Evolutionary conservation across 768 basidiomycete species (phyloP).

Genomic region (Lactarius pseudohatsudake): DNA sequence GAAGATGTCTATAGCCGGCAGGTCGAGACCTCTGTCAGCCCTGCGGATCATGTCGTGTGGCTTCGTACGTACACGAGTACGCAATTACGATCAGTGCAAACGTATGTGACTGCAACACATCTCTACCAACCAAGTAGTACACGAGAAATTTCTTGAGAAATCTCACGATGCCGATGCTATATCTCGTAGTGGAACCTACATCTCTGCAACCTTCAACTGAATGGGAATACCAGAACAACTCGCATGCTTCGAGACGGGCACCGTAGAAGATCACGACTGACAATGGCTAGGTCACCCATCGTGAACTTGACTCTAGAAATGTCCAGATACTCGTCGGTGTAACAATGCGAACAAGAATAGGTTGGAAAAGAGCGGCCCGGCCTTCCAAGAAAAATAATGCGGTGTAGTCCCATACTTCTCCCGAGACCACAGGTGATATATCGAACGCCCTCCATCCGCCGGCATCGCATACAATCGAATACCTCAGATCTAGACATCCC

Average conservation of each 20-base stretch:
- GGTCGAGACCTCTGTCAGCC: constrained; percentile 13
- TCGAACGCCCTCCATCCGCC: constrained; percentile 1
- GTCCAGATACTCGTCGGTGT: neutral
- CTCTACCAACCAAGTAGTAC: constrained; percentile 8
- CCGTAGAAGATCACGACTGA: neutral
- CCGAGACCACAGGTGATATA: neutral
- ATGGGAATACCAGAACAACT: neutral
- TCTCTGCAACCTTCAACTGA: neutral
- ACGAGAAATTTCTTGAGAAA: neutral
- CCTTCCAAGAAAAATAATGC: neutral
- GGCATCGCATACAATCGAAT: constrained; percentile 10
- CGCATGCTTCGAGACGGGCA: neutral
- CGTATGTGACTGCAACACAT: neutral
- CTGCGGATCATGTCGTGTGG: constrained; percentile 23
- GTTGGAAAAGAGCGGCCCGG: constrained; percentile 9
- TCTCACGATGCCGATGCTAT: neutral
- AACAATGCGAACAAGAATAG: neutral
- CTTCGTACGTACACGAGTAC: constrained; percentile 20
- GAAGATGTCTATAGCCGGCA: neutral
- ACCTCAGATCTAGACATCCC: neutral
- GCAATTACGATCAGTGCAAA: constrained; percentile 7
- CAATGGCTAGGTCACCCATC: neutral
- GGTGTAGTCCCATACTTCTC: neutral
- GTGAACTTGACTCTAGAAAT: neutral
- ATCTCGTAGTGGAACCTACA: constrained; percentile 4